Base-by-base conservation (phyloP, 1,284 basidiomycete genomes). In the Puccinia horiana region DNA sequence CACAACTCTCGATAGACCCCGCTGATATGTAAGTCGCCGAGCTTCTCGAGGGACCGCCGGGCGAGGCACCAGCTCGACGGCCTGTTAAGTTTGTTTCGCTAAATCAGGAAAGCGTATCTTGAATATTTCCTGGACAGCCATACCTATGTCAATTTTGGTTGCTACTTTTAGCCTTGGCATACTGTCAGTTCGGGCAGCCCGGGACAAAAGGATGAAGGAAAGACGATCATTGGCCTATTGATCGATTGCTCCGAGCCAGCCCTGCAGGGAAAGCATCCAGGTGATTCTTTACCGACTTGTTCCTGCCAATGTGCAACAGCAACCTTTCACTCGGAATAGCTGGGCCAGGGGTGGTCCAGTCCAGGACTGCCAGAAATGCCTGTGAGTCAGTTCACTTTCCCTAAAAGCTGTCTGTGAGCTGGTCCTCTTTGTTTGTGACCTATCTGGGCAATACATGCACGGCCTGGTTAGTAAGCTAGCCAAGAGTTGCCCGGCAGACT, bases 291-390 rank as follows among this genome's bases (percentile, higher is more conserved):
- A 11, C 26, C 56, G 29, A 58, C 56, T 29, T 29, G 26, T 29
- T 58, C 18, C 56, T 58, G 26, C 26, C 56, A 58, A 58, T 32
- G 37, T 67, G 63, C 63, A 67, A 37, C n/a, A 16, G 63, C 18
- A n/a, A n/a, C 8, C 26, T 58, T 16, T 32, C n/a, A 26, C 56
- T 58, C 5, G 9, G 56, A 29, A 4, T 11, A 20, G 40, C 3
- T 20, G 63, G 65, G 65, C 65, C 65, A 69, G 65, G 65, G 65
- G 65, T 47, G 23, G 40, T 69, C 42, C n/a, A 44, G 40, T 69
- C 42, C n/a, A 44, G 65, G 65, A 69, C 65, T 69, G 65, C 40
- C 16, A 63, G 16, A 40, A 40, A 37, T 49, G 69, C 49, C 44
- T 40, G 69, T 70, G 69, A 70, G 44, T 42, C 23, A 18, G 69